These are phyloP conservation scores for Papiliotrema laurentii DNA, from an alignment of 1,284 basidiomycete genomes.

Conservation along the genomic window DNA sequence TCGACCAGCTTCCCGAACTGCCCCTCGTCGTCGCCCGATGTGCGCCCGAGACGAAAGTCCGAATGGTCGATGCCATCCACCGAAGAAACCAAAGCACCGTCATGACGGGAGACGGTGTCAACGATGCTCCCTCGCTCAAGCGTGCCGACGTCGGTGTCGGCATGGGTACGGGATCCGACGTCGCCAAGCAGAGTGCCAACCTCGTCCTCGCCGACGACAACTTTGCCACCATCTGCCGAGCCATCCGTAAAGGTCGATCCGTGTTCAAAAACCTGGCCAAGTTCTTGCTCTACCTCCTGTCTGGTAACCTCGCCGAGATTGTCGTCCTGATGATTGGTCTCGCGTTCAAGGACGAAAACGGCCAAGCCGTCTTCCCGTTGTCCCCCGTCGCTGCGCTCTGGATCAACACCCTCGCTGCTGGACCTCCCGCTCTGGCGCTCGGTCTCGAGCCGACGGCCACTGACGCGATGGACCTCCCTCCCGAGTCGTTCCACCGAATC, in stretches of 20 bases:
- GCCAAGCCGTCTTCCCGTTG: constrained; percentile 62
- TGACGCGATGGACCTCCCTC: constrained; percentile 59
- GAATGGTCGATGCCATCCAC: constrained; percentile 59
- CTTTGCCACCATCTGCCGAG: constrained; percentile 65
- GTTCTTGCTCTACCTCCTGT: constrained; percentile 53
- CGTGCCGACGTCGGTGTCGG: constrained; percentile 62
- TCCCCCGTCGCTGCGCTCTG: constrained; percentile 64
- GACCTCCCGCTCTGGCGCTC: constrained; percentile 58
- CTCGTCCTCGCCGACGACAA: constrained; percentile 68
- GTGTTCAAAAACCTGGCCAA: constrained; percentile 51
- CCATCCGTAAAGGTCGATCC: constrained; percentile 62
- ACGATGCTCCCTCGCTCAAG: constrained; percentile 57
- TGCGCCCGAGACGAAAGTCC: constrained; percentile 54
- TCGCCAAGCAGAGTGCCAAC: constrained; percentile 59
- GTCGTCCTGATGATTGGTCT: constrained; percentile 61
- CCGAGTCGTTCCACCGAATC: constrained; percentile 53
- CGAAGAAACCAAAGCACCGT: constrained; percentile 48
- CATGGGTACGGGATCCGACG: constrained; percentile 69
- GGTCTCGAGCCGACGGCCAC: constrained; percentile 57
- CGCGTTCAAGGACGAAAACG: constrained; percentile 58
- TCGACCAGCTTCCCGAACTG: constrained; percentile 55
- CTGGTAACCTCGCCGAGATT: constrained; percentile 61
- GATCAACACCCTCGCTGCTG: constrained; percentile 54
- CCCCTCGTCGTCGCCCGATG: constrained; percentile 60
- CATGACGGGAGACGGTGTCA: constrained; percentile 56